Base-by-base conservation (phyloP, 768 basidiomycete species). In the Suillus ampliporus region DNA sequence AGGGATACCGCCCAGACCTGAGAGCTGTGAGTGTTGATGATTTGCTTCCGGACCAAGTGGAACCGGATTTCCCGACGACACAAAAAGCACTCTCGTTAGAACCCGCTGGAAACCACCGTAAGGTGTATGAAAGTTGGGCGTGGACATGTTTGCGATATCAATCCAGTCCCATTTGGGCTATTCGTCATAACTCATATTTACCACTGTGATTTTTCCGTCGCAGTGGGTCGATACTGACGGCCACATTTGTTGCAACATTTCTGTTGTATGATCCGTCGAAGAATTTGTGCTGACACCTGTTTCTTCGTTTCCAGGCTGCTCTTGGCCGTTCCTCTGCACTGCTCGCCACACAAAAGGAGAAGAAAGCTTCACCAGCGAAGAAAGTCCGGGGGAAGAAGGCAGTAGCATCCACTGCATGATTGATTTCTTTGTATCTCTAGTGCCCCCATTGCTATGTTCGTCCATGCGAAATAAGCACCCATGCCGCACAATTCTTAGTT, bases 61-160 rank as follows among this genome's bases (percentile, higher is more conserved):
- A 50, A 31, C 28, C 19, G 10, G 28, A n/a, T 17, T 48, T 41
- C 47, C 41, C 44, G 58, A 34, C 56, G 26, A 65, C 61, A 56
- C 47, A 35, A 44, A 67, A 71, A 81, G 91, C 92, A 93, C 80
- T 89, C 88, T 85, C 88, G 89, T 89, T 94, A 94, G 92, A 94
- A 92, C 92, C 92, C 89, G 83, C 91, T 86, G 89, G 89, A 91
- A 72, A 76, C 68, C 76, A 76, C 83, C 79, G 71, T 72, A 76
- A 77, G 82, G 82, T 79, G 78, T 75, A 89, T 89, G 90, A 93
- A 89, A 83, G 91, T 79, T 84, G 91, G 90, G 92, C 86, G 92
- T 94, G 91, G 92, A 94, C 89, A 91, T 79, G 91, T 90, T 85
- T 94, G 92, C 92, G 88, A 94, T 77, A 94, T 73, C 77, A 69